Evolutionary conservation across 768 basidiomycete genomes (phyloP).

Genomic region (Mycena venus): DNA sequence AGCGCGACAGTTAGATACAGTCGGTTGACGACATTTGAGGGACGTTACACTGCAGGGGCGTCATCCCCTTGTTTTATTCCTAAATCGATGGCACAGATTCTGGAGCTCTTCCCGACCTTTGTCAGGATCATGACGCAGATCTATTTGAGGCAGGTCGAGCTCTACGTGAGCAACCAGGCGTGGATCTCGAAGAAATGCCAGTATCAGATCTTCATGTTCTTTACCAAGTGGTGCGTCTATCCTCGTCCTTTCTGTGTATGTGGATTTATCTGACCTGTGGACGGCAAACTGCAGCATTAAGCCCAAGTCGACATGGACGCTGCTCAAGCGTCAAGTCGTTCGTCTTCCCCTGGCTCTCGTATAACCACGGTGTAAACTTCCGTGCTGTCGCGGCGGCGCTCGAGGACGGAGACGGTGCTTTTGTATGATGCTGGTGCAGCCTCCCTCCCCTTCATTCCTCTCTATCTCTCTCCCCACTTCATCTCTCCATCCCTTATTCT

Average conservation of each 20-base stretch:
- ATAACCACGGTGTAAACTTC: slow-evolving; percentile 78
- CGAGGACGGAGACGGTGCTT: slow-evolving; percentile 84
- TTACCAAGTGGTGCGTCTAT: slow-evolving; percentile 90
- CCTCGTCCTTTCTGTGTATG: not conserved
- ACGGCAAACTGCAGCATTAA: slow-evolving; percentile 81
- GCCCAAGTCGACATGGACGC: slow-evolving; percentile 91
- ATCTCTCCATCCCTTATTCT: too few species aligned
- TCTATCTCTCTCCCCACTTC: too few species aligned
- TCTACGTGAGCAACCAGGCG: slow-evolving; percentile 78
- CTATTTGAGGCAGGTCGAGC: slow-evolving; percentile 79
- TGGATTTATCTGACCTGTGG: not conserved
- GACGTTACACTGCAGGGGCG: slow-evolving; percentile 81
- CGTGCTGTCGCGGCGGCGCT: slow-evolving; percentile 74
- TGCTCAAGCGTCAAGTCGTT: slow-evolving; percentile 90
- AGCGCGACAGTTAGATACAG: too few species aligned
- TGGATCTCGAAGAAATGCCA: slow-evolving; percentile 90
- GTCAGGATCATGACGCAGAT: slow-evolving; percentile 79
- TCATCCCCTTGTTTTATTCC: not conserved
- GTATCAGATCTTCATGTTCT: slow-evolving; percentile 87
- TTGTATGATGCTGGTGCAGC: slow-evolving; percentile 72
- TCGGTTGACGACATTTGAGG: too few species aligned
- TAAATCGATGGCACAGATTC: slow-evolving; percentile 62
- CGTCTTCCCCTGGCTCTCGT: slow-evolving; percentile 89
- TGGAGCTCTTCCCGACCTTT: slow-evolving; percentile 79
- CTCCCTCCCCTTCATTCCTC: not conserved